Evolutionary conservation across 2,329 filamentous ascomycete species (phyloP).

Genomic region (Paramyrothecium roridum): DNA sequence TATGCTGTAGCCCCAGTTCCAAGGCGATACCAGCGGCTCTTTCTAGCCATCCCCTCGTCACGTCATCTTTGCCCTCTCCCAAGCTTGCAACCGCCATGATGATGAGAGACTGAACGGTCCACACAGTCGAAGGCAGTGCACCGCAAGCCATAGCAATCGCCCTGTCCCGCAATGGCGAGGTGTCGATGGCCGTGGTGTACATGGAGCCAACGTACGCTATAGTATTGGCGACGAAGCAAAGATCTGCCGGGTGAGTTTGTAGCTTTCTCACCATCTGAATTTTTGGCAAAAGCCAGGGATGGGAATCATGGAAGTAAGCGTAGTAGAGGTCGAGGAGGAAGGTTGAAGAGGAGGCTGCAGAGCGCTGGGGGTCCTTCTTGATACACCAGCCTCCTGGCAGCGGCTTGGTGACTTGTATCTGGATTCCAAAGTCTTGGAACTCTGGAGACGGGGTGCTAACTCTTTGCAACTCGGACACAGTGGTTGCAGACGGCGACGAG

Average conservation of each 20-base stretch:
- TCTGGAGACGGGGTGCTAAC: conserved; percentile 9
- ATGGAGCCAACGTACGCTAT: conserved; percentile 16
- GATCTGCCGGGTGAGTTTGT: conserved; percentile 1
- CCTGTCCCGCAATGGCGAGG: conserved; percentile 5
- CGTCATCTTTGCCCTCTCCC: conserved; percentile 4
- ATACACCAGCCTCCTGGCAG: conserved; percentile 9
- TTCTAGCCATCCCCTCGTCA: conserved; percentile 5
- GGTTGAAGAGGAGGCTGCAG: neutral
- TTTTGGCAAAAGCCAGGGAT: conserved; percentile 17
- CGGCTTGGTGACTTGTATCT: neutral
- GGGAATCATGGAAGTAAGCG: conserved; percentile 15
- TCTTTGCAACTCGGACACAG: conserved; percentile 3
- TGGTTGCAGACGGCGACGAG: neutral
- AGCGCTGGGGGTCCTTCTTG: neutral
- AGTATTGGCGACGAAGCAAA: conserved; percentile 8
- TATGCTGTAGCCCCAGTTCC: conserved; percentile 12
- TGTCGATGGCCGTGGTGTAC: conserved; percentile 9
- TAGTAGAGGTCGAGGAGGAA: conserved; percentile 17
- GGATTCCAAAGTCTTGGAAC: conserved; percentile 1
- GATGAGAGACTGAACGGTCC: conserved; percentile 17
- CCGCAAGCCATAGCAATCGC: conserved; percentile 11
- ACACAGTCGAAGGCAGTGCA: conserved; percentile 9
- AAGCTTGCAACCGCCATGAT: conserved; percentile 13
- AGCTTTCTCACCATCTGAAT: conserved; percentile 6
- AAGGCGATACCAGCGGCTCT: conserved; percentile 12